Evolutionary conservation across 768 basidiomycete species (phyloP).

Genomic region (Agaricus blazei): DNA sequence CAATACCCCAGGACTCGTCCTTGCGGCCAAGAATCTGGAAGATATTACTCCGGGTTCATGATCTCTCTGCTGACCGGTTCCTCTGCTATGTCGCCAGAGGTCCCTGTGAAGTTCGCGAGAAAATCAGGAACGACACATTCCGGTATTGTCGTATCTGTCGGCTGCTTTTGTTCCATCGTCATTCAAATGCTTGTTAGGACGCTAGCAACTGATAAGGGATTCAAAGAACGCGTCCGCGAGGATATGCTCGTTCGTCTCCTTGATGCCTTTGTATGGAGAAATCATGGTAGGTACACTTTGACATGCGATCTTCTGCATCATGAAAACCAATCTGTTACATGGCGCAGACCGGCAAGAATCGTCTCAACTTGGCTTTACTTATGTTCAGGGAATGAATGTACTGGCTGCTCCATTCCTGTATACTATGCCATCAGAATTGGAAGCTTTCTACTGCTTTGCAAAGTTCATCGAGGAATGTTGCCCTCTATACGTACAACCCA

Average conservation of each 20-base stretch:
- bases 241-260: conserved; percentile 95
- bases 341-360: conserved; percentile 65
- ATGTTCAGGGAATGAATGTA: conserved; percentile 99
- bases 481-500: conserved; percentile 96
- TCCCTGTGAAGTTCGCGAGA: conserved; percentile 83
- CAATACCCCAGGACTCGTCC: conserved; percentile 57
- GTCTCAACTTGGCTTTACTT: conserved; percentile 85
- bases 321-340: neutral
- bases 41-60: conserved; percentile 79
- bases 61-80: conserved; percentile 71
- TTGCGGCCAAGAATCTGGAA: conserved; percentile 94
- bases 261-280: conserved; percentile 98
- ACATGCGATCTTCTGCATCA: neutral
- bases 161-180: too few species aligned
- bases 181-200: conserved; percentile 44
- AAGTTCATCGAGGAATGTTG: conserved; percentile 94
- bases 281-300: conserved; percentile 53
- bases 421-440: conserved; percentile 95
- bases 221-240: conserved; percentile 94
- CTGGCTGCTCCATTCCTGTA: conserved; percentile 97
- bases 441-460: conserved; percentile 95
- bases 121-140: conserved; percentile 96
- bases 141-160: conserved; percentile 41
- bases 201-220: conserved; percentile 93
- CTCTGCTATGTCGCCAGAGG: conserved; percentile 76